These are phyloP conservation scores for Erodium texanum DNA, from an alignment of 441 rosid species.

Conservation along the genomic window DNA sequence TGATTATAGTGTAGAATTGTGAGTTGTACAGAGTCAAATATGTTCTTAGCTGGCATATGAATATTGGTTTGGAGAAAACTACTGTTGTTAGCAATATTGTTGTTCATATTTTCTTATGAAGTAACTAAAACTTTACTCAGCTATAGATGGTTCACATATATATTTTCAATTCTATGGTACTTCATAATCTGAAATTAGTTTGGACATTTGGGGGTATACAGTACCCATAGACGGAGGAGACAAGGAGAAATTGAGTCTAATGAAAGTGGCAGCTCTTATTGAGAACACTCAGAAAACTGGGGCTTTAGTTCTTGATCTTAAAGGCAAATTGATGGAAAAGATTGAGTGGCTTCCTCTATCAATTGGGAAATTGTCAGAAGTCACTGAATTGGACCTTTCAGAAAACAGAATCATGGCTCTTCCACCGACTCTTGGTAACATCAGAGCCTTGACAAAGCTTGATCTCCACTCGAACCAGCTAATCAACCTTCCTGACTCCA, in stretches of 20 bases:
- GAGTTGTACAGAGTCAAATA: background rate
- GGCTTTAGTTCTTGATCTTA: slow-evolving; percentile 41
- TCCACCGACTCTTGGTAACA: slow-evolving; percentile 34
- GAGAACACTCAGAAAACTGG: slow-evolving; percentile 43
- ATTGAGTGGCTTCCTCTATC: slow-evolving; percentile 65
- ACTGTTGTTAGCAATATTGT: background rate
- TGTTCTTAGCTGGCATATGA: background rate
- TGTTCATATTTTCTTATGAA: background rate
- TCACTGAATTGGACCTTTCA: slow-evolving; percentile 42
- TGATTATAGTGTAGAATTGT: background rate
- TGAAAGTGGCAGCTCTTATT: slow-evolving; percentile 49
- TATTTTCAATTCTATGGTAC: too few relatives aligned
- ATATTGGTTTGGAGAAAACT: background rate
- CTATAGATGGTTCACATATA: background rate
- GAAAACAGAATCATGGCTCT: slow-evolving; percentile 59
- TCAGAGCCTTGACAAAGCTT: slow-evolving; percentile 41
- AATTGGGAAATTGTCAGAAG: slow-evolving; percentile 39
- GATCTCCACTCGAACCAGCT: slow-evolving; percentile 54
- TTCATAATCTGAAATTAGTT: slow-evolving; percentile 3
- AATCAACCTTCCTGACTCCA: slow-evolving; percentile 49
- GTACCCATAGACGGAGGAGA: slow-evolving; percentile 29
- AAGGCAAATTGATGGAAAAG: slow-evolving; percentile 48
- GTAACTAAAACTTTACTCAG: background rate
- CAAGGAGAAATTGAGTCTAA: slow-evolving; percentile 38
- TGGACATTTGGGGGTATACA: background rate